These are phyloP conservation scores for Diaporthe humulicola DNA, from an alignment of 2,329 filamentous ascomycete genomes.

Conservation along the genomic window DNA sequence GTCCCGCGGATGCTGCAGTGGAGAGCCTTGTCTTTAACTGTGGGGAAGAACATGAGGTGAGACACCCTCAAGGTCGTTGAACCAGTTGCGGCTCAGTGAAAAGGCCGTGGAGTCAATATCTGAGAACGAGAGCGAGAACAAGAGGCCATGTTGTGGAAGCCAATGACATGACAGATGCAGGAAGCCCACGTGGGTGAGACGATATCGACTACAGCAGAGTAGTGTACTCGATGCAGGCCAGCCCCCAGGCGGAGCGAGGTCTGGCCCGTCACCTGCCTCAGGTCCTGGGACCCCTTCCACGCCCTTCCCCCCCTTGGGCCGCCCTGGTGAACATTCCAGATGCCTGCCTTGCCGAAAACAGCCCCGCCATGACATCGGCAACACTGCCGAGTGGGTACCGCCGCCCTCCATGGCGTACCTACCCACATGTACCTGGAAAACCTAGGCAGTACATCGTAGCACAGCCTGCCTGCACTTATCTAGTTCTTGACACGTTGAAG, in stretches of 20 bases:
- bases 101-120: background rate
- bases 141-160: background rate
- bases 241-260: constrained; percentile 15
- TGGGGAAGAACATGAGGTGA: background rate
- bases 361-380: constrained; percentile 31
- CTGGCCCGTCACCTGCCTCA: constrained; percentile 6
- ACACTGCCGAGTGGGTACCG: constrained; percentile 20
- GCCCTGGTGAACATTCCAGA: constrained; percentile 25
- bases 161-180: constrained; percentile 14
- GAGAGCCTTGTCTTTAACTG: background rate
- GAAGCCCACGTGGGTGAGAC: constrained; percentile 3
- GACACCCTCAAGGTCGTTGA: background rate
- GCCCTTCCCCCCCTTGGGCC: background rate
- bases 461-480: constrained; percentile 24
- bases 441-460: constrained; percentile 27
- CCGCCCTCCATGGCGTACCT: background rate
- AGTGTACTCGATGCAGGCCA: background rate
- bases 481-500: constrained; percentile 39
- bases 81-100: background rate
- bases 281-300: constrained; percentile 2
- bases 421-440: constrained; percentile 30
- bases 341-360: constrained; percentile 8
- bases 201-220: background rate
- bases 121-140: background rate
- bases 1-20: background rate